phyloP scores from a whole-genome alignment of 441 rosid species.

The Mallotus japonicus region DNA sequence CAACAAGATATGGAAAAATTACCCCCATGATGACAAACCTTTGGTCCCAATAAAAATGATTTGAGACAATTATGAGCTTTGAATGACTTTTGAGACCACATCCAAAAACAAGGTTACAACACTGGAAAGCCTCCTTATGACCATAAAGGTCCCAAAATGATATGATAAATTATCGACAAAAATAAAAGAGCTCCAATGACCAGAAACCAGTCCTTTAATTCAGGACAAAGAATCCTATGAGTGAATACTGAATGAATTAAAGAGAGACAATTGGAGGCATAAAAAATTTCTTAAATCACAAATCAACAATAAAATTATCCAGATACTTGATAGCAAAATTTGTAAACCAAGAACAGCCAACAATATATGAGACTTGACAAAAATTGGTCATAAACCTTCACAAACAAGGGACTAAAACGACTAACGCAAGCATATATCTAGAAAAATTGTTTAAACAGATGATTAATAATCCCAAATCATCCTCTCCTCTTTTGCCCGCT shows the following conservation, averaged over 20 bases:
- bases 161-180: background rate
- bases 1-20: constrained; percentile 7
- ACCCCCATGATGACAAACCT: background rate
- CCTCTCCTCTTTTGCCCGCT: background rate
- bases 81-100: constrained; percentile 7
- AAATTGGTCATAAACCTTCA: background rate
- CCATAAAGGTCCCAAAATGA: constrained; percentile 6
- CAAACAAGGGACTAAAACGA: background rate
- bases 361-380: constrained; percentile 9
- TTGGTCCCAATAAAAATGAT: background rate
- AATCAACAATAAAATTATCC: constrained; percentile 5
- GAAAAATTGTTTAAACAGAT: background rate
- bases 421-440: background rate
- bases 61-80: constrained; percentile 10
- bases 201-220: background rate
- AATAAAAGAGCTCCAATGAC: background rate
- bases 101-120: background rate
- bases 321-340: background rate
- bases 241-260: background rate
- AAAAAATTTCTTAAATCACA: background rate
- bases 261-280: too few species aligned
- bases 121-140: background rate
- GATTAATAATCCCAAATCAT: background rate
- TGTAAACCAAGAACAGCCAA: constrained; percentile 2
- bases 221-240: constrained; percentile 9